phyloP scores from a whole-genome alignment of 495 filamentous ascomycete species.

The Neurospora tetraspora region DNA sequence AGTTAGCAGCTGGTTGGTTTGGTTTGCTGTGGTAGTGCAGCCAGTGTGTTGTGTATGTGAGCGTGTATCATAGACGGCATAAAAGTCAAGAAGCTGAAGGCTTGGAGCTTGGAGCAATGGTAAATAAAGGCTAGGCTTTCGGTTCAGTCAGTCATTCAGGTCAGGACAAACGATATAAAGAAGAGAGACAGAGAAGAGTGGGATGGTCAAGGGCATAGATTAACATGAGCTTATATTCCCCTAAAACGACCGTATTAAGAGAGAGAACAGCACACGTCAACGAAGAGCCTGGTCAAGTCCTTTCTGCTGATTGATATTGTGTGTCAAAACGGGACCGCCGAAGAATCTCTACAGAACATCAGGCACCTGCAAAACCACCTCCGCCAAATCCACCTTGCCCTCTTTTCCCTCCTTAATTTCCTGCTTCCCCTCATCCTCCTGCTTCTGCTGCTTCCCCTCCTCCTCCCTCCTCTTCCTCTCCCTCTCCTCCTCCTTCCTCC shows the following conservation, averaged over 20 bases:
- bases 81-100: background rate
- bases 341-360: conserved; percentile 4
- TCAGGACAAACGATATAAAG: background rate
- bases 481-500: conserved; percentile 1
- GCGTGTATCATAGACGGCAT: background rate
- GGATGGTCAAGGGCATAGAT: background rate
- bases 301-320: background rate
- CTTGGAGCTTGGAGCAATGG: background rate
- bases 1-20: background rate
- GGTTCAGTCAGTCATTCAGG: background rate
- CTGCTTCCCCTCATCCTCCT: conserved; percentile 3
- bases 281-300: background rate
- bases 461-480: background rate
- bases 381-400: conserved; percentile 10
- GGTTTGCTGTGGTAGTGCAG: background rate
- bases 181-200: background rate
- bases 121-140: background rate
- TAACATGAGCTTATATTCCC: background rate
- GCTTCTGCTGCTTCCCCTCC: conserved; percentile 1
- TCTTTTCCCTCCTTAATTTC: conserved; percentile 4
- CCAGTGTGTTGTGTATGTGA: background rate
- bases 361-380: conserved; percentile 6
- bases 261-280: background rate
- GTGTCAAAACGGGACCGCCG: background rate
- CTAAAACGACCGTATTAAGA: background rate